phyloP scores from a whole-genome alignment of 2,329 filamentous ascomycete genomes.

The Colletotrichum phormii region DNA sequence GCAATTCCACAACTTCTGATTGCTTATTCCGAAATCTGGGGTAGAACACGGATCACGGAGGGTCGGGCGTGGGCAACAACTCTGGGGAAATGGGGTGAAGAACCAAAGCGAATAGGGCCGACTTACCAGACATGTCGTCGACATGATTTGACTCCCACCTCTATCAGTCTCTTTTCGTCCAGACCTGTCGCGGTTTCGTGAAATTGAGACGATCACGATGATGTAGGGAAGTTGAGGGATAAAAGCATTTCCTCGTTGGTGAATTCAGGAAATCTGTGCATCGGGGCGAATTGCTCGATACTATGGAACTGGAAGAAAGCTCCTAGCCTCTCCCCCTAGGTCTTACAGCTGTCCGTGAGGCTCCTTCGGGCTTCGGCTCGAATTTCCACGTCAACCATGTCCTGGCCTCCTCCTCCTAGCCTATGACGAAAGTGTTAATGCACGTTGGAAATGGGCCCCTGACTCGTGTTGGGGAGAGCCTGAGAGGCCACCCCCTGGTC shows the following conservation, averaged over 20 bases:
- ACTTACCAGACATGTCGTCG: slow-evolving; percentile 28
- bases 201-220: slow-evolving; percentile 8
- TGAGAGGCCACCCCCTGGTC: not conserved
- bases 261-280: slow-evolving; percentile 9
- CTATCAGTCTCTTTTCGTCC: not conserved
- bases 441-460: slow-evolving; percentile 14
- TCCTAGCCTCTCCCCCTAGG: not conserved
- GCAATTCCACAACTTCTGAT: not conserved
- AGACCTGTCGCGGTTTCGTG: not conserved
- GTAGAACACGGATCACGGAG: not conserved
- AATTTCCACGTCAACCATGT: slow-evolving; percentile 15
- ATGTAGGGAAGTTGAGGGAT: not conserved
- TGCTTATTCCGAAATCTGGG: slow-evolving; percentile 18
- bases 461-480: slow-evolving; percentile 9
- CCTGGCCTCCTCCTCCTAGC: not conserved
- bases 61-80: not conserved
- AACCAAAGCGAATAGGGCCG: not conserved
- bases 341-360: not conserved
- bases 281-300: slow-evolving; percentile 7
- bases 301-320: slow-evolving; percentile 6
- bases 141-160: slow-evolving; percentile 22
- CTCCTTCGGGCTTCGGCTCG: slow-evolving; percentile 1
- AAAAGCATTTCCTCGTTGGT: slow-evolving; percentile 22
- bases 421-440: slow-evolving; percentile 33
- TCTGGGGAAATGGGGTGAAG: slow-evolving; percentile 15